phyloP scores from a whole-genome alignment of 148 eudicot species.

The Camellia granthamiana region DNA sequence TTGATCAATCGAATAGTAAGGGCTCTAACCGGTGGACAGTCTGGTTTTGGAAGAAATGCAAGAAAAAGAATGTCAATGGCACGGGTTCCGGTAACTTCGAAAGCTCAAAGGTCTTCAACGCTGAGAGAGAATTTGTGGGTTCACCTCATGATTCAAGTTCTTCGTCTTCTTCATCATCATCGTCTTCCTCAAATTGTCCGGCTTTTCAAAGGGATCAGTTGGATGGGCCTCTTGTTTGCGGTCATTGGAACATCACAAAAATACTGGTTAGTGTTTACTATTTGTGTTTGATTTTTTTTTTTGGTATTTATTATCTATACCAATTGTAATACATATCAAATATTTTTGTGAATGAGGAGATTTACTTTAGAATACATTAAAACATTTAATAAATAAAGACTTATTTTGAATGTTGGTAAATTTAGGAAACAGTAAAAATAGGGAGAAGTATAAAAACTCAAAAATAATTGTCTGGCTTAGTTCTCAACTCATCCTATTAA shows the following conservation, averaged over 20 bases:
- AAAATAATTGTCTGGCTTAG: no score
- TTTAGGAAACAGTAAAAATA: no score
- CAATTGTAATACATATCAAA: background rate
- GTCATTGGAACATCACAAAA: slow-evolving; percentile 26
- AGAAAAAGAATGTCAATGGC: slow-evolving; percentile 5
- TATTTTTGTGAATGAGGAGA: no score
- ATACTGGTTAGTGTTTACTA: slow-evolving; percentile 15
- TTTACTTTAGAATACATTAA: no score
- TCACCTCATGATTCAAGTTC: slow-evolving; percentile 15
- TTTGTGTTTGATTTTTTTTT: background rate
- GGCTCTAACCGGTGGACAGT: slow-evolving; percentile 4
- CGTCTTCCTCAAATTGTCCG: slow-evolving; percentile 8
- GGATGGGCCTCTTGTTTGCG: slow-evolving; percentile 25
- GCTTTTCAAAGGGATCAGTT: background rate
- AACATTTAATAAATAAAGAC: no score
- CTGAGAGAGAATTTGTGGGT: slow-evolving; percentile 12
- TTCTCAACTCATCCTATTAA: no score
- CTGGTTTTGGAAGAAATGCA: slow-evolving; percentile 26
- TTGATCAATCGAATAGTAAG: background rate
- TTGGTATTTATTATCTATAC: background rate
- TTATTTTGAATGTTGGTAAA: no score
- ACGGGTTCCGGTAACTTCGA: background rate
- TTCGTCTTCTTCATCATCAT: slow-evolving; percentile 23
- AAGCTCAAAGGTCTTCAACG: slow-evolving; percentile 1
- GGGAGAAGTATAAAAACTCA: no score